A percentile compares a stretch with the other conserved stretches of the same genome.
Evolutionary conservation across 1,284 basidiomycete genomes (phyloP).

Genomic region (Fomitopsis betulina): DNA sequence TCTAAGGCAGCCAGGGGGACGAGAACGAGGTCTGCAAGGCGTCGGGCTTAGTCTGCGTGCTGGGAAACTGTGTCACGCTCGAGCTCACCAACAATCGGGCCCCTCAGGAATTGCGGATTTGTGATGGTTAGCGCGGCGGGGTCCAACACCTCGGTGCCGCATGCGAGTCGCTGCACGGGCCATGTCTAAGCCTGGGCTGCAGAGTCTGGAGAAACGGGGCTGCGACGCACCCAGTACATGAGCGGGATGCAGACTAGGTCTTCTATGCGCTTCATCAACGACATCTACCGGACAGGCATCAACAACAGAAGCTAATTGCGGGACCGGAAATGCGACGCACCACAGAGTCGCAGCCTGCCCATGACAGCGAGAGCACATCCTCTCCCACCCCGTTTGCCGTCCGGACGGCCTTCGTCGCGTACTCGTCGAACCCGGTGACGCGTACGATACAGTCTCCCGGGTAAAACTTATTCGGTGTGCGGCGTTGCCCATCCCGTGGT

Average conservation of each 20-base stretch:
- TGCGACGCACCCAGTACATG: conserved; percentile 6
- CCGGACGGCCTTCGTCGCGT: conserved; percentile 1
- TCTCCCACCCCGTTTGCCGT: neutral
- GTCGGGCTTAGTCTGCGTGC: neutral
- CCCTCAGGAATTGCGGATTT: neutral
- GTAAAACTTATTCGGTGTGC: neutral
- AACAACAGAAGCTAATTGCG: neutral
- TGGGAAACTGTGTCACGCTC: neutral
- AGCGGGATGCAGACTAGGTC: conserved; percentile 4
- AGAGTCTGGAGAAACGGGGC: neutral
- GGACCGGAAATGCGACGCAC: neutral
- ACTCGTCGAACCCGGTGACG: neutral
- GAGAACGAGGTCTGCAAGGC: conserved; percentile 2
- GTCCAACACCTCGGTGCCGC: neutral
- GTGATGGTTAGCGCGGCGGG: neutral
- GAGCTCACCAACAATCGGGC: neutral
- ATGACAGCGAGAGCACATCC: conserved; percentile 2
- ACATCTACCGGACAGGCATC: neutral
- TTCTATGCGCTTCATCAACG: conserved; percentile 5
- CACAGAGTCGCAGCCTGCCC: neutral
- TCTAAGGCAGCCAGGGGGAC: conserved; percentile 1
- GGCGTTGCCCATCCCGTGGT: neutral
- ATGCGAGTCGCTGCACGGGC: conserved; percentile 2
- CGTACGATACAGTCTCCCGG: neutral
- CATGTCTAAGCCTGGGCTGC: too few species aligned